Evolutionary conservation across 2,329 filamentous ascomycete species (phyloP).

Genomic region (Cercospora sp.): DNA sequence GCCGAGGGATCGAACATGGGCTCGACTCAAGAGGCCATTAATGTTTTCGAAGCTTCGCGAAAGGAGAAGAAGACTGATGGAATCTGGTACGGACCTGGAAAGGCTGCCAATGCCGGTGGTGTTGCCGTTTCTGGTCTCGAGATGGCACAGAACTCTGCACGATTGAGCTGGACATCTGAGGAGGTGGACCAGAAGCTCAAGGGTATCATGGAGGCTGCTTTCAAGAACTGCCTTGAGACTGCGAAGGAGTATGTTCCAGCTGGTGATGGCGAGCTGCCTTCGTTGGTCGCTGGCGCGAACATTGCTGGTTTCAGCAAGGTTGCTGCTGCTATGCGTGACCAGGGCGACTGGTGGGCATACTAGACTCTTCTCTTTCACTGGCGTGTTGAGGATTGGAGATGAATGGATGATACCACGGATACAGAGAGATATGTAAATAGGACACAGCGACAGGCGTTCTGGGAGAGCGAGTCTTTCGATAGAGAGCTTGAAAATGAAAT

Average conservation of each 20-base stretch:
- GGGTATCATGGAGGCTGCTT: slow-evolving; percentile 93
- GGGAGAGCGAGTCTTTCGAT: too few species aligned
- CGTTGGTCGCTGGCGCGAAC: slow-evolving; percentile 89
- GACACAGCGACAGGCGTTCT: neutral
- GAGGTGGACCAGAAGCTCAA: slow-evolving; percentile 53
- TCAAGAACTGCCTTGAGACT: slow-evolving; percentile 83
- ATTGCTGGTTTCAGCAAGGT: slow-evolving; percentile 99
- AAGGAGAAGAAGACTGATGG: slow-evolving; percentile 67
- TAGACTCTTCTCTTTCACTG: neutral
- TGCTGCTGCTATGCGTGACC: slow-evolving; percentile 87
- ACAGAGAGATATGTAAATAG: neutral
- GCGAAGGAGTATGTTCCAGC: slow-evolving; percentile 83
- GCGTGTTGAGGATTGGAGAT: neutral
- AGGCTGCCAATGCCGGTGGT: slow-evolving; percentile 96
- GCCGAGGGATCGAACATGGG: slow-evolving; percentile 99
- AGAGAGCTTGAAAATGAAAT: neutral
- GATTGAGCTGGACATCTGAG: slow-evolving; percentile 81
- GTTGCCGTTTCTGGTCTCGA: slow-evolving; percentile 96
- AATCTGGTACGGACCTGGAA: slow-evolving; percentile 93
- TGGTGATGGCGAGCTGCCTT: slow-evolving; percentile 80
- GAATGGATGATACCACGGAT: neutral
- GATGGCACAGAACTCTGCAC: slow-evolving; percentile 97
- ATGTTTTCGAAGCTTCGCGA: slow-evolving; percentile 81
- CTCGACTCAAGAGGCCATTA: slow-evolving; percentile 92
- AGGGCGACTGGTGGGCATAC: slow-evolving; percentile 82